Percentiles rank a stretch among this genome's conserved stretches.
These are phyloP conservation scores for Marasmius oreades DNA, from an alignment of 1,284 basidiomycete genomes.

Conservation along the genomic window DNA sequence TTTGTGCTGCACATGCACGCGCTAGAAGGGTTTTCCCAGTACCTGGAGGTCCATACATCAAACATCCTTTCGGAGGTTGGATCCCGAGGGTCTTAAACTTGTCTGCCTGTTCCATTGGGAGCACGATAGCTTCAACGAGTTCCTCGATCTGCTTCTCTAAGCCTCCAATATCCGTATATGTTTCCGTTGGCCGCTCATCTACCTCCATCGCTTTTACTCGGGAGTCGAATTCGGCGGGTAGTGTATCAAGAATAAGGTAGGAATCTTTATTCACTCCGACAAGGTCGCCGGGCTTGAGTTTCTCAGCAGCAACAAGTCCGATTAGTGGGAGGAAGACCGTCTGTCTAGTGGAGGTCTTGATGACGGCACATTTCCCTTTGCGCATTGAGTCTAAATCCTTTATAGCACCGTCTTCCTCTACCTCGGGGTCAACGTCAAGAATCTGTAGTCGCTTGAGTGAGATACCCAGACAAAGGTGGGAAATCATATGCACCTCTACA, in stretches of 20 bases:
- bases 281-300: constrained; percentile 88
- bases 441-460: constrained; percentile 51
- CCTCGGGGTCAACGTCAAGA: constrained; percentile 91
- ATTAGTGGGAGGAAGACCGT: constrained; percentile 98
- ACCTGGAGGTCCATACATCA: constrained; percentile 96
- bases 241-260: constrained; percentile 94
- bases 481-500: constrained; percentile 66
- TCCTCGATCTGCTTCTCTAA: constrained; percentile 99
- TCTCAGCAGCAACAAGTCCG: constrained; percentile 90
- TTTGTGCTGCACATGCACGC: constrained; percentile 95
- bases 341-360: constrained; percentile 97
- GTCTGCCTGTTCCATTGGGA: constrained; percentile 93
- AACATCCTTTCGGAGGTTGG: constrained; percentile 95
- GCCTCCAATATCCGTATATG: constrained; percentile 96
- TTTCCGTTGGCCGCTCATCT: constrained; percentile 98
- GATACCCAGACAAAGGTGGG: constrained; percentile 11
- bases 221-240: constrained; percentile 97
- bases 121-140: constrained; percentile 90
- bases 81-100: constrained; percentile 97
- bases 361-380: constrained; percentile 96
- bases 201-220: constrained; percentile 99
- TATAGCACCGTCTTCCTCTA: constrained; percentile 90
- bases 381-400: constrained; percentile 92
- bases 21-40: constrained; percentile 98
- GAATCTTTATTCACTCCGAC: constrained; percentile 99